A percentile compares a stretch with the other conserved stretches of the same genome.
These are phyloP conservation scores for Phtheirospermum japonicum DNA, from an alignment of 257 asterid species.

Conservation along the genomic window DNA sequence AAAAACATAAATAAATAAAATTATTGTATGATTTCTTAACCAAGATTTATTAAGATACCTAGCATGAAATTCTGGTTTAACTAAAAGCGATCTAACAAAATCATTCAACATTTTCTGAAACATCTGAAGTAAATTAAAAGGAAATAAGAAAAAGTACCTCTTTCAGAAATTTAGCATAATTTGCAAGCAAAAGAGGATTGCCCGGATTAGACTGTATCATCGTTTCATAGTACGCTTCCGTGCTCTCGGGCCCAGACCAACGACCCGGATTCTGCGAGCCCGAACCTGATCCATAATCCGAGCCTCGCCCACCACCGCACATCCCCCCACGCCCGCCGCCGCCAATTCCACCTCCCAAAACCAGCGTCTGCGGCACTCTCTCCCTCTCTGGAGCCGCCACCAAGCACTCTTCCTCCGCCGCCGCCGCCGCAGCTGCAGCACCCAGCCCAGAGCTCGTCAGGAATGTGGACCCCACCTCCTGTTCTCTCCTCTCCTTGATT, in stretches of 20 bases:
- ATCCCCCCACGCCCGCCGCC: constrained; percentile 48
- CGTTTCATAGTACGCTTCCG: constrained; percentile 59
- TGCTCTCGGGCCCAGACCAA: constrained; percentile 52
- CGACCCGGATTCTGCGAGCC: constrained; percentile 43
- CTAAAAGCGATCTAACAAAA: background rate
- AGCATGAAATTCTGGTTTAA: background rate
- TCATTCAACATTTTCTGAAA: constrained; percentile 17
- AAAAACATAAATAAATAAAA: background rate
- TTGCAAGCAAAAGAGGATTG: constrained; percentile 64
- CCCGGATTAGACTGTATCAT: constrained; percentile 72
- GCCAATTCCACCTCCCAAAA: constrained; percentile 39
- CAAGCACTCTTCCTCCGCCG: constrained; percentile 20
- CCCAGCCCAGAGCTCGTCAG: constrained; percentile 43
- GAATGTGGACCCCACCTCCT: constrained; percentile 32
- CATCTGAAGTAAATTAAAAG: background rate
- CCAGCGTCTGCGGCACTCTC: constrained; percentile 37
- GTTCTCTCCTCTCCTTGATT: constrained; percentile 31
- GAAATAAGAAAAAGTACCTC: constrained; percentile 41
- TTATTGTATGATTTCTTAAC: background rate
- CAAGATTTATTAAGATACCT: background rate
- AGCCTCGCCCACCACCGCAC: constrained; percentile 50
- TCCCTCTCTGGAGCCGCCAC: constrained; percentile 29
- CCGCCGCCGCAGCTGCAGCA: constrained; percentile 27
- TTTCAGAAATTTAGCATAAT: constrained; percentile 77
- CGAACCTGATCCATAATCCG: constrained; percentile 41